Base-by-base conservation (phyloP, 2,329 filamentous ascomycete species). In the Mycocentrospora acerina region DNA sequence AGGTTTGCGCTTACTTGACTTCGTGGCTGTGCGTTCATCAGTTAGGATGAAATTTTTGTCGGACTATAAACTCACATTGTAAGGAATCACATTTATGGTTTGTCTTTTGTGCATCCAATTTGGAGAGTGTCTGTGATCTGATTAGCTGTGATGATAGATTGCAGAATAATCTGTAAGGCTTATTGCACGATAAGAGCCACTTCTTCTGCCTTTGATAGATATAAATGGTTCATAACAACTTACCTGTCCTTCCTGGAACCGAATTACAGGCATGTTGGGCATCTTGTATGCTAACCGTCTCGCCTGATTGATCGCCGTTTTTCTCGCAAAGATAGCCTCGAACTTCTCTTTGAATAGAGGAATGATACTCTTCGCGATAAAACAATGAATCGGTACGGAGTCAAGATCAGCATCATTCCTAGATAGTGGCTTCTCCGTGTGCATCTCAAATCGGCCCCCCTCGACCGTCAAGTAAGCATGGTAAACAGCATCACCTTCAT, bases 311-410 rank as follows among this genome's bases (percentile, higher is more conserved):
- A 62, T 53, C 24, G 42, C 44, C 12, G 51, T 44, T 42, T 42
- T 44, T 10, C 53, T 46, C 6, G 40, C 36, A 12, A 42, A 29
- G 16, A 63, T 56, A 3, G 45, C 48, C 35, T 58, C 40, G 27
- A 48, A 57, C 44, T 66, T 66, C 1, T 35, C 32, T 27, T 53
- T 48, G 40, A 59, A 66, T 8, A 60, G 33, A 2, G 42, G 36
- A 4, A 57, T 27, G 34, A 58, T 55, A 13, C 40, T 46, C n/a
- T 44, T 38, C 6, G 50, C 55, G 16, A 63, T 46, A 24, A 53
- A 59, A 2, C 37, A 35, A 30, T 57, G 53, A n/a, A 66, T 58
- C 0, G 56, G 43, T 11, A 51, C 29, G 7, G 54, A 51, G 5
- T 44, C 28, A 0, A 53, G 19, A 17, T 52, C 47, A 2, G 43